Conservation (phyloP, 805 yeast species). For the Wickerhamomyces mucosus region DNA sequence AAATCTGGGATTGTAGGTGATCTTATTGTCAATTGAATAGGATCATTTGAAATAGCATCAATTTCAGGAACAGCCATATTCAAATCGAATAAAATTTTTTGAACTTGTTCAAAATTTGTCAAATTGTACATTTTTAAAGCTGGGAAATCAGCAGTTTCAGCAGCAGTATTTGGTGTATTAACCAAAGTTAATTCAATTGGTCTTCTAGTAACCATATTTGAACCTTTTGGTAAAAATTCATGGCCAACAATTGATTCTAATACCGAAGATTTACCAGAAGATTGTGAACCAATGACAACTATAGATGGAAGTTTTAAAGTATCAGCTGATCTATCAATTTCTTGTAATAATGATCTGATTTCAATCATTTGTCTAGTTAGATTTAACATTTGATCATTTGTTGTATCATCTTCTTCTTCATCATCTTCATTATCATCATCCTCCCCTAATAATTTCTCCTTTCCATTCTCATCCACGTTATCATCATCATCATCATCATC, state of each 20-base stretch:
- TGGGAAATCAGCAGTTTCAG: constrained; percentile 90
- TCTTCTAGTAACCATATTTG: constrained; percentile 96
- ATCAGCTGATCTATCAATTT: constrained; percentile 63
- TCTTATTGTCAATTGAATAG: constrained; percentile 83
- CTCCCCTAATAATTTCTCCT: constrained; percentile 20
- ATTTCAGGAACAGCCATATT: constrained; percentile 85
- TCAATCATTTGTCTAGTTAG: constrained; percentile 96
- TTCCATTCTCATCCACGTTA: constrained; percentile 33
- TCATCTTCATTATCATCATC: constrained; percentile 37
- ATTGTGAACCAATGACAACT: constrained; percentile 95
- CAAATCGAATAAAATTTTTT: constrained; percentile 74
- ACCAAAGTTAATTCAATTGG: constrained; percentile 93
- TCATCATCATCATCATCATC: constrained; percentile 39
- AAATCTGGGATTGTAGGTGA: constrained; percentile 90
- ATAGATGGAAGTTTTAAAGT: constrained; percentile 83
- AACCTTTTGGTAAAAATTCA: constrained; percentile 93
- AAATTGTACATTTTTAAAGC: constrained; percentile 73
- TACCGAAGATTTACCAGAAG: constrained; percentile 95
- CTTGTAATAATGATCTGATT: constrained; percentile 68
- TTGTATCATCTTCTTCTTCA: constrained; percentile 46
- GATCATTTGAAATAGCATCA: constrained; percentile 87
- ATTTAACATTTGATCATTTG: constrained; percentile 76
- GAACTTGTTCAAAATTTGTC: constrained; percentile 85
- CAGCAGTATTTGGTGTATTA: constrained; percentile 72
- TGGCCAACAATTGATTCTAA: constrained; percentile 96